phyloP scores from a whole-genome alignment of 768 basidiomycete genomes.

The Udeniomyces megalosporus region DNA sequence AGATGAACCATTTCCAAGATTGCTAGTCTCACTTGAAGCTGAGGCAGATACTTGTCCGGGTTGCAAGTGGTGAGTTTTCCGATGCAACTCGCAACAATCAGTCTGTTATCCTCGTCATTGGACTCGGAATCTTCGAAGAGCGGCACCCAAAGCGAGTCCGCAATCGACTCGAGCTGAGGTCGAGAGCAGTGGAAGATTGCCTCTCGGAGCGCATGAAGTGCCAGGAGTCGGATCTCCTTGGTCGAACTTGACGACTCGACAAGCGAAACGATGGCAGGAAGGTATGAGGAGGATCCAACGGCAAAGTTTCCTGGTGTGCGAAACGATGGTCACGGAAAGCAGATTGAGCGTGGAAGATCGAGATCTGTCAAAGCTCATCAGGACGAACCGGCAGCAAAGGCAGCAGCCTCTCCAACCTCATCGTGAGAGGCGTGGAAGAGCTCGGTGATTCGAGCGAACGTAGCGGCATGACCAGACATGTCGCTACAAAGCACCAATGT shows the following conservation, averaged over 20 bases:
- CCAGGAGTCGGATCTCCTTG: constrained; percentile 60
- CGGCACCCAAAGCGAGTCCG: constrained; percentile 79
- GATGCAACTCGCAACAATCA: constrained; percentile 89
- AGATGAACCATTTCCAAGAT: not conserved
- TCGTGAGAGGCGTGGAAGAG: constrained; percentile 64
- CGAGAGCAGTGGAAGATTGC: constrained; percentile 82
- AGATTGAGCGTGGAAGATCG: no score
- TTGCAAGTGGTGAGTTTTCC: constrained; percentile 88
- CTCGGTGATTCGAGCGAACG: constrained; percentile 25
- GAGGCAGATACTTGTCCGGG: constrained; percentile 76
- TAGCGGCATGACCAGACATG: constrained; percentile 53
- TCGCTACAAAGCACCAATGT: constrained; percentile 41
- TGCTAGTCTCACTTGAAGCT: constrained; percentile 78
- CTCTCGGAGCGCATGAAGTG: constrained; percentile 87
- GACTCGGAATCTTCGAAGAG: constrained; percentile 81
- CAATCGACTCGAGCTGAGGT: constrained; percentile 66
- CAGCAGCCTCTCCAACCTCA: constrained; percentile 74
- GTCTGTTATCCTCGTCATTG: constrained; percentile 71
- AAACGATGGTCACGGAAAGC: not conserved
- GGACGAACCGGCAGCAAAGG: constrained; percentile 65
- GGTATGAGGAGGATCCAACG: constrained; percentile 76
- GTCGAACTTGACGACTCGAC: constrained; percentile 42
- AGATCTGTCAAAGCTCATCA: no score
- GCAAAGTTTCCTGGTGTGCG: constrained; percentile 66
- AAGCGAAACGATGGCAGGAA: constrained; percentile 67